Conservation (phyloP, 2,329 filamentous ascomycete species). For the Botrytis sinoallii region DNA sequence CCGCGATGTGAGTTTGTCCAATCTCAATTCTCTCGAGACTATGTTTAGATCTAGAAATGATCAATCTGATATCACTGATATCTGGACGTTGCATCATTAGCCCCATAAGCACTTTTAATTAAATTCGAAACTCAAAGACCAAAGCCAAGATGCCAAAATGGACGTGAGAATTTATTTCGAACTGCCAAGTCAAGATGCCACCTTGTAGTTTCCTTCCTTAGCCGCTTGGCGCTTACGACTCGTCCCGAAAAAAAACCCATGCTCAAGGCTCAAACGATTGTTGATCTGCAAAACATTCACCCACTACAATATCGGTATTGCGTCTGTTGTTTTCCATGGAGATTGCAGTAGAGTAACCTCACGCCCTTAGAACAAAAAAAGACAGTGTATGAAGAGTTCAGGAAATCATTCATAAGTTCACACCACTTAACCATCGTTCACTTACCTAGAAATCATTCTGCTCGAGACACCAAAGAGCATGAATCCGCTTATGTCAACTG, state of each 20-base stretch:
- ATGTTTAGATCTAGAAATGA: too few relatives aligned
- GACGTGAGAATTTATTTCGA: background rate
- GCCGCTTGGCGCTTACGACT: background rate
- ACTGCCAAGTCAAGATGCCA: background rate
- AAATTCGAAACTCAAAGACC: background rate
- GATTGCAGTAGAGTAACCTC: background rate
- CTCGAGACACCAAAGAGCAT: background rate
- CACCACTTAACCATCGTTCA: too few relatives aligned
- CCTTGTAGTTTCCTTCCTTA: background rate
- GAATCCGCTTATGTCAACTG: background rate
- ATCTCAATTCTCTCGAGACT: background rate
- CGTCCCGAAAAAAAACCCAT: background rate
- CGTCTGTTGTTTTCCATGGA: background rate
- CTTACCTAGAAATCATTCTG: too few relatives aligned
- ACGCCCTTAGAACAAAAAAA: background rate
- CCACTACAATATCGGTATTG: background rate
- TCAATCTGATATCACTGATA: background rate
- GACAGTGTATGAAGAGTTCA: background rate
- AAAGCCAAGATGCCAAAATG: background rate
- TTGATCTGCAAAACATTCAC: background rate
- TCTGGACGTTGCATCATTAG: background rate
- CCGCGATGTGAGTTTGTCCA: background rate
- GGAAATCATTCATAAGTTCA: background rate
- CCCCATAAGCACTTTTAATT: background rate
- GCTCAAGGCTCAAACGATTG: background rate